Evolutionary conservation across 768 basidiomycete genomes (phyloP).

Genomic region (Mycena kentingensis): DNA sequence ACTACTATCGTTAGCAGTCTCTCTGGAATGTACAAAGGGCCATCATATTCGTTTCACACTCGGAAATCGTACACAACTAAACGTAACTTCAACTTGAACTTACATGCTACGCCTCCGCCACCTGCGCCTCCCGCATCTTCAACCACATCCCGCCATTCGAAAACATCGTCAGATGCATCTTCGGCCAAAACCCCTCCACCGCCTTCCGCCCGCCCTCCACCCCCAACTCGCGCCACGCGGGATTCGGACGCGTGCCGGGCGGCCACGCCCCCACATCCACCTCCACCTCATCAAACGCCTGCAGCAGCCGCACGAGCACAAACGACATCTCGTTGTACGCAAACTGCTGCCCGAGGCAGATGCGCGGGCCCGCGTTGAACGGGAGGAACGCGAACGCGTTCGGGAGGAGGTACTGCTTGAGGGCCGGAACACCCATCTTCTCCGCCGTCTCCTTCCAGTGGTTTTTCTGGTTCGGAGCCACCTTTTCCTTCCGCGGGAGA

Average conservation of each 20-base stretch:
- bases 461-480: too few relatives aligned
- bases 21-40: too few relatives aligned
- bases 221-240: slow-evolving; percentile 52
- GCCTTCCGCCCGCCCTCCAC: slow-evolving; percentile 47
- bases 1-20: too few relatives aligned
- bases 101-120: too few relatives aligned
- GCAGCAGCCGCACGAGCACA: slow-evolving; percentile 63
- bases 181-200: slow-evolving; percentile 53
- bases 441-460: slow-evolving; percentile 65
- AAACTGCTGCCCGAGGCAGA: slow-evolving; percentile 44
- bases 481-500: too few relatives aligned
- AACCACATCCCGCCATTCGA: slow-evolving; percentile 58
- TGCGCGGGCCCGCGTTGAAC: slow-evolving; percentile 56
- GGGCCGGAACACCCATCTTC: slow-evolving; percentile 67
- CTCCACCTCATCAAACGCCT: slow-evolving; percentile 52
- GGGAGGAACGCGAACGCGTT: slow-evolving; percentile 74
- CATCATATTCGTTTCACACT: background rate
- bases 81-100: too few relatives aligned
- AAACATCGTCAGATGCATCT: slow-evolving; percentile 59
- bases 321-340: slow-evolving; percentile 51
- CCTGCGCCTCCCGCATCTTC: slow-evolving; percentile 45
- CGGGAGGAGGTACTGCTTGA: slow-evolving; percentile 60
- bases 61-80: too few relatives aligned
- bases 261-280: slow-evolving; percentile 51
- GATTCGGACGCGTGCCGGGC: slow-evolving; percentile 46